Conservation (phyloP, 1,284 basidiomycete genomes). For the Rhodotorula sp. region DNA sequence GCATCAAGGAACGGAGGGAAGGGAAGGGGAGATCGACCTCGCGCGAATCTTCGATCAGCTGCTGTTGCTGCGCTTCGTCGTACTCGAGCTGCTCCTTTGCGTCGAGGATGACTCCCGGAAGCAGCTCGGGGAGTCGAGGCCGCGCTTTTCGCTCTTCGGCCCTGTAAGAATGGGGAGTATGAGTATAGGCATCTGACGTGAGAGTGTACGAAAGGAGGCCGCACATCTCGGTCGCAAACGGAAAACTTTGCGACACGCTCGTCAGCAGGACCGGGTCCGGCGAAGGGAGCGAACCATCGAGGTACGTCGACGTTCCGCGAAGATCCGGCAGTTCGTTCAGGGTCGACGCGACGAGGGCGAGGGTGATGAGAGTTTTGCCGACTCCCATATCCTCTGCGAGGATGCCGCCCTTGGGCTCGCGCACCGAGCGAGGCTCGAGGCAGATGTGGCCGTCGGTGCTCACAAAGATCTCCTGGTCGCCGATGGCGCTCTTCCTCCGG, state of each 20-base stretch:
- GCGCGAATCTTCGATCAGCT: slow-evolving; percentile 11
- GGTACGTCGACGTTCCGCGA: slow-evolving; percentile 15
- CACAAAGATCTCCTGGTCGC: background rate
- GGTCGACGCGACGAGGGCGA: slow-evolving; percentile 50
- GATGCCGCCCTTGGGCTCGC: slow-evolving; percentile 38
- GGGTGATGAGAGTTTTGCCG: slow-evolving; percentile 52
- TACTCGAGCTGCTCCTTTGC: slow-evolving; percentile 7
- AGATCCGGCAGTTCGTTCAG: slow-evolving; percentile 27
- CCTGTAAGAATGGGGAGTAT: background rate
- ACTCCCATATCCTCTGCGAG: slow-evolving; percentile 53
- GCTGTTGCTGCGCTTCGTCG: background rate
- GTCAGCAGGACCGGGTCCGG: slow-evolving; percentile 45
- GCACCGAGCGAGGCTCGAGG: slow-evolving; percentile 17
- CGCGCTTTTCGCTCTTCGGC: slow-evolving; percentile 4
- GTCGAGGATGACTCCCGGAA: slow-evolving; percentile 13
- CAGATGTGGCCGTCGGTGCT: slow-evolving; percentile 16
- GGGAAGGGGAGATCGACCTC: slow-evolving; percentile 12
- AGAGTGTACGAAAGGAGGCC: background rate
- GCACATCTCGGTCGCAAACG: slow-evolving; percentile 38
- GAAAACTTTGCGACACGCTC: slow-evolving; percentile 43
- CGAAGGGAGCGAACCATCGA: slow-evolving; percentile 29
- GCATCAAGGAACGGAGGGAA: slow-evolving; percentile 16
- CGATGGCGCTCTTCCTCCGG: background rate
- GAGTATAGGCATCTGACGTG: no score
- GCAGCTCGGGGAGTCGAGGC: slow-evolving; percentile 12